Evolutionary conservation across 371 early-diverging fungal species (phyloP).

Genomic region (Mucor piriformis): DNA sequence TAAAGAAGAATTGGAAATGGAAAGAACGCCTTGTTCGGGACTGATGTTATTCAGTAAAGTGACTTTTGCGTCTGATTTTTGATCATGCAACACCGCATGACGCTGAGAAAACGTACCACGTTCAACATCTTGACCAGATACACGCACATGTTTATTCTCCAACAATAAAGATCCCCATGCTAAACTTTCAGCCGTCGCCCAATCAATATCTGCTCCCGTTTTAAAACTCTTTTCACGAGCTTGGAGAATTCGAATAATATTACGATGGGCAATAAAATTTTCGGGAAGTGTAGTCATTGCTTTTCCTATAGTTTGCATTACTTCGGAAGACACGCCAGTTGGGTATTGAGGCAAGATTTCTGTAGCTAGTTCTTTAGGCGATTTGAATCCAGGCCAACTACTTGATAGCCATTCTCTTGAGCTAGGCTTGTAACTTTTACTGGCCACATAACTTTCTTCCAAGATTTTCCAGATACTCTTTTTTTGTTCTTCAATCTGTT

Average conservation of each 20-base stretch:
- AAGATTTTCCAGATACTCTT: slow-evolving; percentile 88
- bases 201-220: slow-evolving; percentile 84
- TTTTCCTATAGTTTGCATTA: slow-evolving; percentile 79
- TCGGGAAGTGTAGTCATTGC: slow-evolving; percentile 80
- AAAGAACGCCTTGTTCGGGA: slow-evolving; percentile 81
- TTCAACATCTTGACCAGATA: slow-evolving; percentile 88
- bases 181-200: slow-evolving; percentile 94
- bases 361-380: slow-evolving; percentile 80
- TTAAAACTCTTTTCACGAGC: slow-evolving; percentile 78
- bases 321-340: slow-evolving; percentile 81
- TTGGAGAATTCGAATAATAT: slow-evolving; percentile 83
- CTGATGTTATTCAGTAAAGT: slow-evolving; percentile 83
- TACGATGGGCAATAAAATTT: slow-evolving; percentile 85
- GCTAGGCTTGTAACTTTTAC: slow-evolving; percentile 87
- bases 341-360: slow-evolving; percentile 67
- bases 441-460: slow-evolving; percentile 87
- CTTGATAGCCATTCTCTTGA: slow-evolving; percentile 94
- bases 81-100: slow-evolving; percentile 95
- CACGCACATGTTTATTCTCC: slow-evolving; percentile 40
- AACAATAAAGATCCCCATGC: slow-evolving; percentile 90
- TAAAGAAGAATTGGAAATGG: slow-evolving; percentile 93
- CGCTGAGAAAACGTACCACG: slow-evolving; percentile 98
- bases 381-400: slow-evolving; percentile 86
- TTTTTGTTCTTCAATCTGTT: slow-evolving; percentile 84
- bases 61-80: slow-evolving; percentile 70